Percentiles rank a stretch among this genome's conserved stretches.
Evolutionary conservation across 164 flowering plant genomes (phyloP).

Genomic region (Hamamelis virginiana): DNA sequence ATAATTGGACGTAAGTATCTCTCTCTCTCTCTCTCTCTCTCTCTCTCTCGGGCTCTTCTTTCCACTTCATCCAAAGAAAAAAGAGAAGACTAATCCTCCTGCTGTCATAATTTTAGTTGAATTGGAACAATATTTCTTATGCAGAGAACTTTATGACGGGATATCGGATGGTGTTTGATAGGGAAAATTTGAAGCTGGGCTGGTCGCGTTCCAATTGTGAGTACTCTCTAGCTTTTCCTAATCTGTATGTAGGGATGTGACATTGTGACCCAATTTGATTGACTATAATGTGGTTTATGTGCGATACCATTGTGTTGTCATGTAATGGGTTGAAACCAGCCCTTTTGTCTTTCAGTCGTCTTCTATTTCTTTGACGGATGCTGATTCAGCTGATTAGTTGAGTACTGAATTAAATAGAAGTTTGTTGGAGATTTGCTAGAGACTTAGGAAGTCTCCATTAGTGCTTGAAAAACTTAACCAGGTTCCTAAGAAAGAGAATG

Average conservation of each 20-base stretch:
- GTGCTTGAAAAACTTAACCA: no score
- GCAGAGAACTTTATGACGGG: conserved; percentile 95
- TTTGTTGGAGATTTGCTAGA: no score
- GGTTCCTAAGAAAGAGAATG: no score
- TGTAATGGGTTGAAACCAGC: not conserved
- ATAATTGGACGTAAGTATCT: conserved; percentile 74
- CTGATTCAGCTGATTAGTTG: no score
- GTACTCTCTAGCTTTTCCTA: conserved; percentile 22
- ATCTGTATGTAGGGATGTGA: not conserved
- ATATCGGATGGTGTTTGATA: conserved; percentile 81
- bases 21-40: not conserved
- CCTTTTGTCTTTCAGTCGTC: not conserved
- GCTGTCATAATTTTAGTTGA: not conserved
- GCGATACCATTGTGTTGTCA: not conserved
- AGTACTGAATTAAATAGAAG: no score
- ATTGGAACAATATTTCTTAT: conserved; percentile 9
- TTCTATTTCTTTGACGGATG: no score
- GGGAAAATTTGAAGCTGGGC: conserved; percentile 71
- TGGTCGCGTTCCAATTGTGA: conserved; percentile 91
- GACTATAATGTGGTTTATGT: not conserved
- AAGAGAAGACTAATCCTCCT: not conserved
- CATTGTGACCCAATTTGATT: not conserved
- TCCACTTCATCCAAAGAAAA: not conserved
- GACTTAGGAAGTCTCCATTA: no score
- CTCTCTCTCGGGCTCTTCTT: no score